Conservation (phyloP, 495 filamentous ascomycete species). For the Penicillium canescens region DNA sequence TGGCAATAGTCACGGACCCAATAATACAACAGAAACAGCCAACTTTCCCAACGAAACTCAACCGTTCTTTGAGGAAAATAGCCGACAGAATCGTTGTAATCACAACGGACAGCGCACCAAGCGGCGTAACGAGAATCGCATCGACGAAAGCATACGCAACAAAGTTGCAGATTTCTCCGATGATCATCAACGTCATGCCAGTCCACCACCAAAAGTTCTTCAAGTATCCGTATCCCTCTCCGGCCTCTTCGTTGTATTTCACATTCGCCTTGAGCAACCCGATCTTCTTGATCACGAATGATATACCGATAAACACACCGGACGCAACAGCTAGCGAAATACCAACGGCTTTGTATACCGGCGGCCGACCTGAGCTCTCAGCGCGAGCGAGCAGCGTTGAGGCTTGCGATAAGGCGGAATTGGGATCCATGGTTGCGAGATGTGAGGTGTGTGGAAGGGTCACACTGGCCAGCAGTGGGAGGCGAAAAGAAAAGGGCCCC, state of each 20-base stretch:
- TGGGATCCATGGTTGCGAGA: slow-evolving; percentile 44
- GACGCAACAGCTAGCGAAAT: slow-evolving; percentile 85
- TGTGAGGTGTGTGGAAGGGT: not conserved
- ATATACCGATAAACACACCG: slow-evolving; percentile 90
- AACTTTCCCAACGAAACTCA: slow-evolving; percentile 94
- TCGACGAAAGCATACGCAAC: slow-evolving; percentile 97
- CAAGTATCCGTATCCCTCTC: slow-evolving; percentile 96
- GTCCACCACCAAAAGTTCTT: slow-evolving; percentile 96
- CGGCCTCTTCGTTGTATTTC: slow-evolving; percentile 95
- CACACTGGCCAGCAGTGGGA: slow-evolving; percentile 33
- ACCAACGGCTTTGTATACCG: slow-evolving; percentile 82
- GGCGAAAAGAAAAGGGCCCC: not conserved
- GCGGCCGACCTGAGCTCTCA: slow-evolving; percentile 46
- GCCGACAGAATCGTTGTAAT: slow-evolving; percentile 91
- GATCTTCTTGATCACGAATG: slow-evolving; percentile 94
- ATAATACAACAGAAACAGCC: slow-evolving; percentile 95
- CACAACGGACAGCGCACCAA: slow-evolving; percentile 94
- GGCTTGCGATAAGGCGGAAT: slow-evolving; percentile 35
- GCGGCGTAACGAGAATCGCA: slow-evolving; percentile 91
- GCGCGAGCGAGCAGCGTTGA: slow-evolving; percentile 50
- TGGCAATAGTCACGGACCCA: slow-evolving; percentile 86
- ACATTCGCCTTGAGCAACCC: slow-evolving; percentile 89
- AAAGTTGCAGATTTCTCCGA: slow-evolving; percentile 97
- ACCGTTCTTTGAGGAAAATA: slow-evolving; percentile 92
- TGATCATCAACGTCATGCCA: slow-evolving; percentile 96